Evolutionary conservation across 805 yeast genomes (phyloP), one percentile per base, ranked within the genome.

Genomic region (Suhomyces kilbournensis): DNA sequence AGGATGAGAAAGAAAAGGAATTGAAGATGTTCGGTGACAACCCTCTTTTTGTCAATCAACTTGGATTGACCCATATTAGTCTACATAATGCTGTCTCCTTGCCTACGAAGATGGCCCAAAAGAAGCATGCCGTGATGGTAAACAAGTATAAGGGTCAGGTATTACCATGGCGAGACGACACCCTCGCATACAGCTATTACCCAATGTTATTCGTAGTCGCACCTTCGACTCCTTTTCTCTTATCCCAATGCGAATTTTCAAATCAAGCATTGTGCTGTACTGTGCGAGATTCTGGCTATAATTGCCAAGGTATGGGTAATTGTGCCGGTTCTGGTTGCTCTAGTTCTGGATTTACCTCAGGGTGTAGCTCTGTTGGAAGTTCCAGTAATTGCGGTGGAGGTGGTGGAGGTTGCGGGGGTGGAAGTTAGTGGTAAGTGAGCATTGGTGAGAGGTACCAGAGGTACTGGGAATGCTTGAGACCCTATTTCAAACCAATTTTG

Each of bases 61-160:
- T 55, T 17, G 57, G 55, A 3, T 25, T 52, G 17, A 55, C 59
- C 23, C 62, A 57, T 46, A 46, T 52, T 22, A 57, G 60, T 48
- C 46, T 54, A 14, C 61, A 59, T 44, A 59, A 53, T 48, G 55
- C 60, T 2, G 47, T 59, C 7, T 30, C 25, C 14, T 23, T 54
- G 4, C 56, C 58, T 9, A 46, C 55, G 2, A 39, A 14, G 1
- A 9, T 8, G 4, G 55, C 62, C 14, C 20, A 19, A 23, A 44
- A 32, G 49, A 17, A 32, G 32, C 9, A n/a, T 34, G 28, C n/a
- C 34, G 34, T 30, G 28, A 15, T 51, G 20, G 15, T 48, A 9
- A 20, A 14, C 17, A 54, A 53, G 35, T 45, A 49, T 30, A 44
- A 25, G 10, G 51, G 52, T 51, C 5, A 46, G 26, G 12, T 12